Base-by-base conservation (phyloP, 306 rosid genomes). In the Vigna reflexopilosa region DNA sequence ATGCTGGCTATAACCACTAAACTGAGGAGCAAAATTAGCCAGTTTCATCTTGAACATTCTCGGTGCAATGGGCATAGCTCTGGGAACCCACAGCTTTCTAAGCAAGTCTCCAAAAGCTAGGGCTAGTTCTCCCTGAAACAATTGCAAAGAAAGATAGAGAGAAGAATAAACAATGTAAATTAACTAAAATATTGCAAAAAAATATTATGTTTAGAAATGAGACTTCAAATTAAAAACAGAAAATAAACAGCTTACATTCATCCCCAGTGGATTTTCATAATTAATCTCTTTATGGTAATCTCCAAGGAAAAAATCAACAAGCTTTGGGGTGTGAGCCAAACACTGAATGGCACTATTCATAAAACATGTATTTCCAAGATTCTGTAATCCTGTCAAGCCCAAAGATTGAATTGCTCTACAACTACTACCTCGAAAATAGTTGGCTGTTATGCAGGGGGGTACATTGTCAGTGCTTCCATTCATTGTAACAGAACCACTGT, bases 331-430 rank as follows among this genome's bases (percentile, higher is more conserved):
- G 86, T 93, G 98, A 73, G 83, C 97, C 89, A 93, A 63, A 80
- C 98, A 93, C 61, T 93, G 98, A 69, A 93, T 78, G 80, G 97
- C 89, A 83, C 93, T 93, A 73, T 91, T 93, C 98, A 93, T 91
- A 80, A 90, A 93, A 85, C 98, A 93, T 45, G 98, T 91, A 86
- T 93, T 93, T 72, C 98, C 98, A 82, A 93, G 97, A 90, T 93
- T 93, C 40, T 90, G 87, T 73, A 93, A 76, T 82, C 98, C 98
- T 58, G 88, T 85, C 88, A 93, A 87, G 72, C 98, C 96, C 85
- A 89, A 80, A 42, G 89, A 74, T 67, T 81, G 83, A 77, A 76
- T 85, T 75, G 83, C 84, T 77, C 81, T 79, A 73, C 76, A 89
- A 86, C 86, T 79, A 80, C 72, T 82, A 83, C 74, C 70, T 73